Conservation (phyloP, 2,329 filamentous ascomycete genomes). For the Aspergillus piperis region DNA sequence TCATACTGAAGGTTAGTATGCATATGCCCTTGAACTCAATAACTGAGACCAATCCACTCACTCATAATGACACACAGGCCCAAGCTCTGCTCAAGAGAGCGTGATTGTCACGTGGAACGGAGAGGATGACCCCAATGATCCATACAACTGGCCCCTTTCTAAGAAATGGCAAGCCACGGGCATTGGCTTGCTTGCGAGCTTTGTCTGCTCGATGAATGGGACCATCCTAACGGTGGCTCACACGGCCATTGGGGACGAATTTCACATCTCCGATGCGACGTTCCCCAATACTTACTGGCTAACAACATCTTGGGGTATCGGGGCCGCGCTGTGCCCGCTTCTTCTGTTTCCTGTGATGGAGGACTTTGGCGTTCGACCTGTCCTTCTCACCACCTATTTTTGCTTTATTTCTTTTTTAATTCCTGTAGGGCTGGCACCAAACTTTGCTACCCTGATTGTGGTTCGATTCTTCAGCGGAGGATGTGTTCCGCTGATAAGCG, state of each 20-base stretch:
- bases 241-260: conserved; percentile 36
- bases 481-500: conserved; percentile 43
- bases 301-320: conserved; percentile 35
- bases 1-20: too few species aligned
- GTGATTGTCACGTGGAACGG: background rate
- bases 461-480: conserved; percentile 47
- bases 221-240: conserved; percentile 44
- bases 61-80: too few species aligned
- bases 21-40: too few species aligned
- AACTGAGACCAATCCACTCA: too few species aligned
- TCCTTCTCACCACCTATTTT: conserved; percentile 42
- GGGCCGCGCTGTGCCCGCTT: conserved; percentile 30
- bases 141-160: conserved; percentile 40
- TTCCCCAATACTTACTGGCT: conserved; percentile 39
- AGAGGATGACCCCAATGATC: conserved; percentile 36
- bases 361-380: conserved; percentile 44
- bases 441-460: conserved; percentile 47
- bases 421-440: conserved; percentile 45
- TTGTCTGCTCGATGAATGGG: conserved; percentile 39
- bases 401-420: conserved; percentile 45
- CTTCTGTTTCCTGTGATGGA: conserved; percentile 39
- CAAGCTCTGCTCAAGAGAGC: too few species aligned
- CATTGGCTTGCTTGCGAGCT: conserved; percentile 33
- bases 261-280: conserved; percentile 30
- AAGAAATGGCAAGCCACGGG: conserved; percentile 40